Evolutionary conservation across 2,329 filamentous ascomycete species (phyloP).

Genomic region (Monilinia fructigena): DNA sequence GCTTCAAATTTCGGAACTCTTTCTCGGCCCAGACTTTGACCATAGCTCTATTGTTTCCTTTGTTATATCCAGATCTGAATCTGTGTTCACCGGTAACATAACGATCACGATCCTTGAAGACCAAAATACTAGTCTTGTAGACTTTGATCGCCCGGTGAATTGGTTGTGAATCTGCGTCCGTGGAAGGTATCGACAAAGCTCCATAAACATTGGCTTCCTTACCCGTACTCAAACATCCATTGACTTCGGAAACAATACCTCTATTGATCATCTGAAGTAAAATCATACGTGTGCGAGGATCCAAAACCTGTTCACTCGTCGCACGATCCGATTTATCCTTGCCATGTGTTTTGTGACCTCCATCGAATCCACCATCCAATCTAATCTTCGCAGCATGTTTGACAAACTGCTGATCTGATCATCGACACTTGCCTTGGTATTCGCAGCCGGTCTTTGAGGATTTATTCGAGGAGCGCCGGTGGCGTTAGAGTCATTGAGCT

Average conservation of each 20-base stretch:
- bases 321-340: constrained; percentile 92
- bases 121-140: constrained; percentile 96
- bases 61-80: constrained; percentile 88
- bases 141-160: constrained; percentile 91
- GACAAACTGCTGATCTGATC: constrained; percentile 85
- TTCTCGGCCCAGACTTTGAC: constrained; percentile 99
- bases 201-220: constrained; percentile 99
- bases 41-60: constrained; percentile 93
- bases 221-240: constrained; percentile 92
- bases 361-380: constrained; percentile 58
- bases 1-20: constrained; percentile 89
- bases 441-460: constrained; percentile 74
- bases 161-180: constrained; percentile 51
- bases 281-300: constrained; percentile 93
- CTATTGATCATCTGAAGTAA: constrained; percentile 94
- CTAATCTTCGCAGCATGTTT: constrained; percentile 81
- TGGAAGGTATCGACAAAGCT: constrained; percentile 63
- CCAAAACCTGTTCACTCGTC: constrained; percentile 90
- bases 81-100: constrained; percentile 94
- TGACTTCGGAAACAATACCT: constrained; percentile 82
- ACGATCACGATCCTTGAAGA: constrained; percentile 95
- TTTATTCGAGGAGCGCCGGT: constrained; percentile 63
- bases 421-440: constrained; percentile 76
- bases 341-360: constrained; percentile 56
- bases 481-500: constrained; percentile 54